Evolutionary conservation across 345 rosid genomes (phyloP).

Genomic region (Trapa bicornis): DNA sequence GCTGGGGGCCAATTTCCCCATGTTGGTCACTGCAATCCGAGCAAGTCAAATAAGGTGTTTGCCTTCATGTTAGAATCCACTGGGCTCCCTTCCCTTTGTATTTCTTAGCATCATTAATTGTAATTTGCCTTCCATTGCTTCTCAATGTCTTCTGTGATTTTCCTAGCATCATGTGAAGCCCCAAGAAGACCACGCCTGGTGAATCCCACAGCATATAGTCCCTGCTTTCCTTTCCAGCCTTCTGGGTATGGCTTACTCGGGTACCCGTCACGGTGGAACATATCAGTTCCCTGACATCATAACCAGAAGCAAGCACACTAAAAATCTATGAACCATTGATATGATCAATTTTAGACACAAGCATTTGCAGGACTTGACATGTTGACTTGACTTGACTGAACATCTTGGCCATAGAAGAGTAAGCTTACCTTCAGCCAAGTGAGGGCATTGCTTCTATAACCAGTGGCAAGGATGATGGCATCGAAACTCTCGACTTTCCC

Average conservation of each 20-base stretch:
- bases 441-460: constrained; percentile 83
- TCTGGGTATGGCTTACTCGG: constrained; percentile 67
- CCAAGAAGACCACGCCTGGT: constrained; percentile 76
- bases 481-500: constrained; percentile 68
- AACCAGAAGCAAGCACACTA: no score
- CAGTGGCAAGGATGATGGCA: constrained; percentile 78
- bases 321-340: no score
- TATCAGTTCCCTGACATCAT: constrained; percentile 23
- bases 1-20: no score
- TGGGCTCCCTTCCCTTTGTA: no score
- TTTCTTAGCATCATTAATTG: not conserved
- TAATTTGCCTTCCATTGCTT: constrained; percentile 32
- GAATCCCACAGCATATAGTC: constrained; percentile 80
- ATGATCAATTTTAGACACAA: no score
- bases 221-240: constrained; percentile 71
- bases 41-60: no score
- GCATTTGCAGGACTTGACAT: not conserved
- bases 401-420: no score
- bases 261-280: constrained; percentile 69
- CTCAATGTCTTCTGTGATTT: constrained; percentile 50
- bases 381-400: no score
- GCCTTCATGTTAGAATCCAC: no score
- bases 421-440: constrained; percentile 70
- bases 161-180: constrained; percentile 58
- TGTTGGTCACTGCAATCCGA: no score